These are phyloP conservation scores for Trichoderma sp. DNA, from an alignment of 2,329 filamentous ascomycete species.

Conservation along the genomic window DNA sequence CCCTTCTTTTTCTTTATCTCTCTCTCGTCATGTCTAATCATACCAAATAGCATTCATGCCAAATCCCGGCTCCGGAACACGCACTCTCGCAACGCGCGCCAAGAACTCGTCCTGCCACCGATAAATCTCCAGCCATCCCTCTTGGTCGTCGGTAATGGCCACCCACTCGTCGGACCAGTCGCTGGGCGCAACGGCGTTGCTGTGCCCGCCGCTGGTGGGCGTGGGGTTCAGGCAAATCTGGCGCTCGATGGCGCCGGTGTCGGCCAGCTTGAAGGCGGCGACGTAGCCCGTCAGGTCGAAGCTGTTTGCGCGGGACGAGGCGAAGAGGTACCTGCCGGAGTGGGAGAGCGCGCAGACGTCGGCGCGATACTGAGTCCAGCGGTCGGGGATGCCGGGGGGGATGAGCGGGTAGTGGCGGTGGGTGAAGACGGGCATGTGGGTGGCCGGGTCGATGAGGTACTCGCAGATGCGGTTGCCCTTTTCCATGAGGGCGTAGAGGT, in stretches of 20 bases:
- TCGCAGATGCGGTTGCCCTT: constrained; percentile 81
- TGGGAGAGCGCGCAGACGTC: constrained; percentile 76
- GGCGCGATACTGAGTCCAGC: constrained; percentile 69
- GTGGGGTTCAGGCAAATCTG: constrained; percentile 83
- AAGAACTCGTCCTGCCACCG: constrained; percentile 81
- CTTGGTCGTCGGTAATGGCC: constrained; percentile 85
- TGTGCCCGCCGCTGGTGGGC: constrained; percentile 82
- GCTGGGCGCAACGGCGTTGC: constrained; percentile 81
- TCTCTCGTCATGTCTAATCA: constrained; percentile 43
- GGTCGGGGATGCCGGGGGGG: constrained; percentile 62
- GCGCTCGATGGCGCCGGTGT: constrained; percentile 67
- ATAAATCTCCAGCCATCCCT: constrained; percentile 85
- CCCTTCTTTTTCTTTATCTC: background rate
- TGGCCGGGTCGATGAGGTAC: constrained; percentile 73
- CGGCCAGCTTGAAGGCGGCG: constrained; percentile 70
- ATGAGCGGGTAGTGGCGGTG: constrained; percentile 75
- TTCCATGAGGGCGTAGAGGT: constrained; percentile 86
- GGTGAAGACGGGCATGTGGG: constrained; percentile 75
- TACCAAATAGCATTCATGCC: constrained; percentile 98
- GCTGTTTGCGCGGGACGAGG: constrained; percentile 76
- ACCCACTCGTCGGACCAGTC: constrained; percentile 86
- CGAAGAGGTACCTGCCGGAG: constrained; percentile 75
- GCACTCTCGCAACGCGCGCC: constrained; percentile 70
- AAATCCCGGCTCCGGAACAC: constrained; percentile 83
- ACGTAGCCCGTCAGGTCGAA: constrained; percentile 78